phyloP scores from a whole-genome alignment of 1,284 basidiomycete species.

The Puccinia novopanici region DNA sequence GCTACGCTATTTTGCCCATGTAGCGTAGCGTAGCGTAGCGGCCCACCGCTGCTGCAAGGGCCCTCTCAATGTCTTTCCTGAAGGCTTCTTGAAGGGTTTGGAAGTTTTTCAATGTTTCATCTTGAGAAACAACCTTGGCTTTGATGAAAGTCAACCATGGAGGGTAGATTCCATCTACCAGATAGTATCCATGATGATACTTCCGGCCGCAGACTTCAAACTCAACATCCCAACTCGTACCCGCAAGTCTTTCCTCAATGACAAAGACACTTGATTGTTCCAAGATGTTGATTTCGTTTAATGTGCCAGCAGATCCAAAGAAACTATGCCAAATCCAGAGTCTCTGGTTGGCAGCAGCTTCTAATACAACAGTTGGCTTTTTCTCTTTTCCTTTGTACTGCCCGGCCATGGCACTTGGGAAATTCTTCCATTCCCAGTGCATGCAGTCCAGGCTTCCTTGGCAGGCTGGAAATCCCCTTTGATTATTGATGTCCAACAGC shows the following conservation, averaged over 20 bases:
- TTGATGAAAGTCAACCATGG: too few relatives aligned
- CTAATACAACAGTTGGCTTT: too few relatives aligned
- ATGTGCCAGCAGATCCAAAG: constrained; percentile 21
- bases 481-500: not conserved
- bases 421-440: too few relatives aligned
- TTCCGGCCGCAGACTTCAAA: not conserved
- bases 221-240: not conserved
- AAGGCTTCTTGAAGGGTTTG: too few relatives aligned
- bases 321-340: constrained; percentile 10
- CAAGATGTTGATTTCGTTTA: constrained; percentile 25
- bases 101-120: too few relatives aligned
- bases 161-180: constrained; percentile 22
- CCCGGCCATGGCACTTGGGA: too few relatives aligned
- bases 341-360: too few relatives aligned
- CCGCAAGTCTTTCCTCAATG: not conserved
- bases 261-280: not conserved
- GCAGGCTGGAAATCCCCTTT: constrained; percentile 10
- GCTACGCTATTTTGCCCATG: too few relatives aligned
- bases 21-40: too few relatives aligned
- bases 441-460: constrained; percentile 19
- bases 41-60: too few relatives aligned
- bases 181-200: constrained; percentile 8
- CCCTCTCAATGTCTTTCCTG: not conserved
- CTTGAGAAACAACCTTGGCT: too few relatives aligned
- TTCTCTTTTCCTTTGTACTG: too few relatives aligned